These are phyloP conservation scores for Yarrowia keelungensis DNA, from an alignment of 805 yeast species.

Conservation along the genomic window DNA sequence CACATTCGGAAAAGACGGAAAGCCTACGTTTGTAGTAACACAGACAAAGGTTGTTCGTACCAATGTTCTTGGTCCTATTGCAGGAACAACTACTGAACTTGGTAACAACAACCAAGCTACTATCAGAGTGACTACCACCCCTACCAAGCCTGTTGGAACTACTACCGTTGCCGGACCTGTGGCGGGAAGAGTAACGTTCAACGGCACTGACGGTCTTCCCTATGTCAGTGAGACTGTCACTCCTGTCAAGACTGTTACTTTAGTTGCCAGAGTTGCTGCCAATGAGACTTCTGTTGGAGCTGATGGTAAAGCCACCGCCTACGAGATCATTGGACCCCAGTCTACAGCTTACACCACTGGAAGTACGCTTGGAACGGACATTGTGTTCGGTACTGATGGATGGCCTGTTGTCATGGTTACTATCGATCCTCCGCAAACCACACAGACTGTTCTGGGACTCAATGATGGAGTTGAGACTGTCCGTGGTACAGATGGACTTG, in stretches of 20 bases:
- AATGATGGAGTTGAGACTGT: not conserved
- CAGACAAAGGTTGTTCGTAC: not conserved
- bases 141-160: not conserved
- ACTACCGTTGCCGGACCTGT: not conserved
- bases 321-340: not conserved
- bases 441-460: not conserved
- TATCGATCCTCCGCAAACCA: not conserved
- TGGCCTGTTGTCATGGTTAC: not conserved
- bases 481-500: not conserved
- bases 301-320: not conserved
- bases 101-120: not conserved
- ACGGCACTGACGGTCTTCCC: not conserved
- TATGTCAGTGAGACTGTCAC: not conserved
- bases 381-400: not conserved
- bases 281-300: not conserved
- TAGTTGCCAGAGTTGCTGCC: not conserved
- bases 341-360: not conserved
- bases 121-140: not conserved
- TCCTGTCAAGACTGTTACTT: not conserved
- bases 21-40: not conserved
- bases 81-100: not conserved
- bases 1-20: not conserved
- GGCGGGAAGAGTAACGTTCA: not conserved
- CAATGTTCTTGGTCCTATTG: not conserved
- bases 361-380: not conserved